Evolutionary conservation across 306 rosid genomes (phyloP).

Genomic region (Citrullus mucosospermus): DNA sequence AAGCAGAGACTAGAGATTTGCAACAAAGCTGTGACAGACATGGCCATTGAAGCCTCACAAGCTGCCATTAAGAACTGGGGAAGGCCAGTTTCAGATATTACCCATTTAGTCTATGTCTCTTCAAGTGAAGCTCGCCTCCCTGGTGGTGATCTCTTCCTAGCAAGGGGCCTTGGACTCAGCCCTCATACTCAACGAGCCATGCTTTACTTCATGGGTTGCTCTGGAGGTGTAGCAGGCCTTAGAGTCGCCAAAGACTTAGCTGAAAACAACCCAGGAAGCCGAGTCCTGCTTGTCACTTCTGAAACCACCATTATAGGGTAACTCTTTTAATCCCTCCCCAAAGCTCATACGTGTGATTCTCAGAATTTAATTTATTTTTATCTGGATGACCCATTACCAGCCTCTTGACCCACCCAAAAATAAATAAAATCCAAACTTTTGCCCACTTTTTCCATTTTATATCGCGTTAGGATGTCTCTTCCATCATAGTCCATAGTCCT

Average conservation of each 20-base stretch:
- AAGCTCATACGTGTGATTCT: neutral
- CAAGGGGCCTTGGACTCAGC: conserved; percentile 57
- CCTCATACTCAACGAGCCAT: conserved; percentile 42
- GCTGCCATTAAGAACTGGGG: conserved; percentile 76
- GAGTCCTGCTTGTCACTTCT: conserved; percentile 69
- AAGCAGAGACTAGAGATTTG: conserved; percentile 79
- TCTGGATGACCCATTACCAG: too few relatives aligned
- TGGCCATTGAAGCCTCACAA: conserved; percentile 84
- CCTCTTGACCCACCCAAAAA: too few relatives aligned
- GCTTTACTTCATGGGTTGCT: conserved; percentile 80
- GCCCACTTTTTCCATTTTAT: too few relatives aligned
- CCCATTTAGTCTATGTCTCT: conserved; percentile 80
- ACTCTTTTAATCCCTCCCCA: neutral
- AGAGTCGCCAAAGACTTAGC: conserved; percentile 82
- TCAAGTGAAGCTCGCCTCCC: conserved; percentile 88
- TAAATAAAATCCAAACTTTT: too few relatives aligned
- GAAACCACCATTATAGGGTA: conserved; percentile 85
- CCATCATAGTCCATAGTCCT: too few relatives aligned
- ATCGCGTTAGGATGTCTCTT: too few relatives aligned
- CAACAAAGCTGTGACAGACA: conserved; percentile 71
- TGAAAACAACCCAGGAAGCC: conserved; percentile 82
- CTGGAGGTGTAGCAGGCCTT: conserved; percentile 87
- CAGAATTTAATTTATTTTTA: too few relatives aligned
- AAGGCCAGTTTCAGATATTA: conserved; percentile 55
- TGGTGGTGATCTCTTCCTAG: conserved; percentile 77